Conservation (phyloP, 2,329 filamentous ascomycete species). For the Epichloe glyceriae region DNA sequence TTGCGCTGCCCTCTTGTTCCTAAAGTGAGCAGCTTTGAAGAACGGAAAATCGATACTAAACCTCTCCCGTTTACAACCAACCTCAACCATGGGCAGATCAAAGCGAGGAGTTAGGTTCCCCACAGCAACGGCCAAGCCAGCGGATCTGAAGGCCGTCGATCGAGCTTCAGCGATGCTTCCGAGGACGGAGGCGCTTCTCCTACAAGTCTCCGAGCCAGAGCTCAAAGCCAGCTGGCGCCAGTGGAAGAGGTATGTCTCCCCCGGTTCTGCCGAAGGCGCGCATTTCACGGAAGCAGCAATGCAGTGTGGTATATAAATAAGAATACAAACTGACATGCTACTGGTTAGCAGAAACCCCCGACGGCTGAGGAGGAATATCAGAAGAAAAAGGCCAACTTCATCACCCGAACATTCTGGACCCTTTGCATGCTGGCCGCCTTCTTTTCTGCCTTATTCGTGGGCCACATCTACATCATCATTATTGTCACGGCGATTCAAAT, state of each 20-base stretch:
- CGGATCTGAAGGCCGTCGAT: constrained; percentile 43
- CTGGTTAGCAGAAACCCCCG: constrained; percentile 26
- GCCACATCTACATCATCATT: constrained; percentile 92
- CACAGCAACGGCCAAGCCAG: constrained; percentile 31
- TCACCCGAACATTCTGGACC: constrained; percentile 93
- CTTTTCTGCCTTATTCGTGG: constrained; percentile 84
- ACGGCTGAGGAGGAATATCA: constrained; percentile 59
- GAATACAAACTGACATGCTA: neutral
- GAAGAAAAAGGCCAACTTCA: constrained; percentile 98
- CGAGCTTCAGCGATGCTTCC: constrained; percentile 59
- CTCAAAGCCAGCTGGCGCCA: constrained; percentile 18
- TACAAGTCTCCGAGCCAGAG: constrained; percentile 15
- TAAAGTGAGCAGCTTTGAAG: too few relatives aligned
- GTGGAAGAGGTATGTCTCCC: constrained; percentile 21
- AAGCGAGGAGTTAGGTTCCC: constrained; percentile 42
- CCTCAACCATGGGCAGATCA: constrained; percentile 21
- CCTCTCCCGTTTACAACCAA: neutral
- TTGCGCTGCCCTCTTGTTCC: neutral
- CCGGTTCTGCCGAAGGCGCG: neutral
- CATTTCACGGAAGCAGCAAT: neutral
- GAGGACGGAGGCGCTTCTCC: constrained; percentile 34
- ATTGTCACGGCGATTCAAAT: constrained; percentile 91
- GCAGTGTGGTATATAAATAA: too few relatives aligned
- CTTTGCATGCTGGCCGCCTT: constrained; percentile 94
- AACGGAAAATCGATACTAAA: neutral